These are phyloP conservation scores for Citeromyces hawaiiensis DNA, from an alignment of 1,139 yeast genomes.

Conservation along the genomic window DNA sequence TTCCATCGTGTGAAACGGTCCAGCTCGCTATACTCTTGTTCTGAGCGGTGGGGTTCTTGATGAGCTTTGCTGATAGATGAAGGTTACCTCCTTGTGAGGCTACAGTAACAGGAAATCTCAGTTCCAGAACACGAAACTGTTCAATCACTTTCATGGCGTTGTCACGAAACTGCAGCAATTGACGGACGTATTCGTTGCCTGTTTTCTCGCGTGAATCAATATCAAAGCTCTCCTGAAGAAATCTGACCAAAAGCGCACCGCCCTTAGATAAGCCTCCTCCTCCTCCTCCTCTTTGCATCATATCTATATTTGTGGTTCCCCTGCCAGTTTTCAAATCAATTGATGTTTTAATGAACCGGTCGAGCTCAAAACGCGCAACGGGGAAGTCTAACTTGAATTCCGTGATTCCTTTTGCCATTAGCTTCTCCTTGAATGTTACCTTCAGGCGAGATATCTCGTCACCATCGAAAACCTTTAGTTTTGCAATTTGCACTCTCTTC, in stretches of 20 bases:
- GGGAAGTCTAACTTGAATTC: neutral
- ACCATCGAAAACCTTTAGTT: slow-evolving; percentile 2
- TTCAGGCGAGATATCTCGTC: slow-evolving; percentile 2
- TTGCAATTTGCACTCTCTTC: slow-evolving; percentile 1
- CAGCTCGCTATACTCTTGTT: neutral
- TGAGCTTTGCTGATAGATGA: neutral
- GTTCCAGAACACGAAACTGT: neutral
- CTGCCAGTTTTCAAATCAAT: neutral
- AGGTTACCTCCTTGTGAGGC: neutral
- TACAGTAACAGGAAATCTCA: neutral
- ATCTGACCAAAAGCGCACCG: neutral
- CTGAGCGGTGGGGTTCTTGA: neutral
- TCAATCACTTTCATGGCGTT: neutral
- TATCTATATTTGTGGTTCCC: neutral
- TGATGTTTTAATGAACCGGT: neutral
- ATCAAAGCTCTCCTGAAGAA: neutral
- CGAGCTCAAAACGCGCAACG: neutral
- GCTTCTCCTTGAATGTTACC: neutral
- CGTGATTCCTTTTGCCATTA: neutral
- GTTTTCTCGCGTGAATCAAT: neutral
- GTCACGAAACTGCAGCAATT: neutral
- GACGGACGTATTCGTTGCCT: neutral
- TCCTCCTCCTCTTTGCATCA: neutral
- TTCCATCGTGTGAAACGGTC: neutral
- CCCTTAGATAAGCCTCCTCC: neutral